Evolutionary conservation across 2,329 filamentous ascomycete genomes (phyloP), one percentile per base, ranked within the genome.

Genomic region (Botrytis medusae): DNA sequence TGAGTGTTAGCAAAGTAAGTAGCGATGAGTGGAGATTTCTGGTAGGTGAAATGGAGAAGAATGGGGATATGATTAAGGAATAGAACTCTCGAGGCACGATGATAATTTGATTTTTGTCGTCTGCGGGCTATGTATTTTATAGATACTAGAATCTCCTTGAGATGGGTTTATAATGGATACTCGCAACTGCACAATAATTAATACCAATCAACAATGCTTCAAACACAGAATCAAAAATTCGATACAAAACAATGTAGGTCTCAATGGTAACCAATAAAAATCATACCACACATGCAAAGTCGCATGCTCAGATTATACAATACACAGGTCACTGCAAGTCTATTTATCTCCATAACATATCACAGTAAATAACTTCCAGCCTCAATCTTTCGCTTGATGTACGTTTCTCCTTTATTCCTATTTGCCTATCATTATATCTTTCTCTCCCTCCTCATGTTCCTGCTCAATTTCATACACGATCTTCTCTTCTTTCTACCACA

Each of bases 1-100:
- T 98, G 71, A 97, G 94, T 80, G 95, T 98, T 14, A 91, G 88
- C 78, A 89, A 86, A 75, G 92, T 95, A 12, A 86, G 85, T 67
- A 82, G 82, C 20, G 83, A 82, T 0, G 92, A 95, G 81, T 95
- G 92, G 90, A 61, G 51, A 32, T 73, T 73, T 48, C 25, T 73
- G 25, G 61, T 65, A 59, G 69, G 42, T 48, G 61, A 71, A 42
- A 73, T 73, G 69, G 29, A 42, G 40, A 71, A 73, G 60, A 73
- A 70, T 40, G 72, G 72, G 10, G 72, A 73, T 64, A 25, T 65
- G 78, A 20, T 73, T 40, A 22, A 32, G 63, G 62, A 32, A 34
- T 69, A 60, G 40, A 61, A 32, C 1, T 22, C 2, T 25, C n/a
- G 14, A 42, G 37, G 22, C 9, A 22, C 37, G 34, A 42, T 22